phyloP scores from a whole-genome alignment of 768 basidiomycete species.

The Xerocomus brunneocitrinus region DNA sequence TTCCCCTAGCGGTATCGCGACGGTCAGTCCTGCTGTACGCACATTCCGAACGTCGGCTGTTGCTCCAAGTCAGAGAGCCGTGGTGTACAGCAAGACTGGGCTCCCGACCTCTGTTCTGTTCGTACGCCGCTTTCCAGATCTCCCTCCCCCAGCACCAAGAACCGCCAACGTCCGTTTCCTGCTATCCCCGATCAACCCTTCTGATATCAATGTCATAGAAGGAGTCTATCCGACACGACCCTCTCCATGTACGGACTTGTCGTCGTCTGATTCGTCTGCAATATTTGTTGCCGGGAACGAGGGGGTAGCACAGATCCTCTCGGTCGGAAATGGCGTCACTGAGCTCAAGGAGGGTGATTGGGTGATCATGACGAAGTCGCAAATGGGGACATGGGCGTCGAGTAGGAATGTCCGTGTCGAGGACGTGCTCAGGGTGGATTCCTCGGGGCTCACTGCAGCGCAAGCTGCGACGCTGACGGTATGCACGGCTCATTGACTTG shows the following conservation, averaged over 20 bases:
- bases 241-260: constrained; percentile 32
- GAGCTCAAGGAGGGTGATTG: constrained; percentile 56
- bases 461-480: constrained; percentile 77
- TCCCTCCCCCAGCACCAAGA: constrained; percentile 50
- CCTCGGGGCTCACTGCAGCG: constrained; percentile 46
- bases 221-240: constrained; percentile 78
- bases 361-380: constrained; percentile 66
- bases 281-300: constrained; percentile 74
- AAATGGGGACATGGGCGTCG: constrained; percentile 74
- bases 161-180: constrained; percentile 64
- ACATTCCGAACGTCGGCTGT: constrained; percentile 31
- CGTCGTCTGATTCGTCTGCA: constrained; percentile 26
- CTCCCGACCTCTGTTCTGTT: constrained; percentile 58
- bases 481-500: constrained; percentile 14
- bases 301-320: constrained; percentile 62
- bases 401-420: constrained; percentile 45
- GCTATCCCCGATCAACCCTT: constrained; percentile 74
- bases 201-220: constrained; percentile 77
- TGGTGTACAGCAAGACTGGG: constrained; percentile 61
- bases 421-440: constrained; percentile 61
- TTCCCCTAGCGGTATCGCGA: background rate
- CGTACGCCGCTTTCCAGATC: constrained; percentile 45
- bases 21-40: constrained; percentile 6
- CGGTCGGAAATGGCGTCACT: constrained; percentile 52
- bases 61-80: constrained; percentile 47